A percentile compares a stretch with the other conserved stretches of the same genome.
These are phyloP conservation scores for Neocucurbitaria cava DNA, from an alignment of 2,329 filamentous ascomycete genomes.

Conservation along the genomic window DNA sequence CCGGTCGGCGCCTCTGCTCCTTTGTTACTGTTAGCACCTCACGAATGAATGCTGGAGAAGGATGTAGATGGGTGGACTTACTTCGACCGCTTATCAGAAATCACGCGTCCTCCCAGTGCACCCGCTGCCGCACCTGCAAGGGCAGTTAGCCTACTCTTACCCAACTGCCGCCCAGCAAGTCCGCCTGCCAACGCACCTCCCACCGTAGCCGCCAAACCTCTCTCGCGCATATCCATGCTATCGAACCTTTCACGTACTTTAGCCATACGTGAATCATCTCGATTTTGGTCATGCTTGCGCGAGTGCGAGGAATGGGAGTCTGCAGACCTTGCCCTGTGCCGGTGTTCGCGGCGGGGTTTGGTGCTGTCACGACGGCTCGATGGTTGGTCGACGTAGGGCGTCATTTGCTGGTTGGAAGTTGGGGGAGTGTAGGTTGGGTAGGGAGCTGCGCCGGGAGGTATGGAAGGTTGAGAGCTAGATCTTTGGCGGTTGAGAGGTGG, in stretches of 20 bases:
- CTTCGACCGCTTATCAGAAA: conserved; percentile 24
- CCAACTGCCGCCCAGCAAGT: conserved; percentile 40
- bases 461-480: conserved; percentile 44
- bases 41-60: background rate
- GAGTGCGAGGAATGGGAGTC: conserved; percentile 42
- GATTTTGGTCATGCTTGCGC: conserved; percentile 41
- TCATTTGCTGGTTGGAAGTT: conserved; percentile 22
- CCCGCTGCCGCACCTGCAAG: conserved; percentile 47
- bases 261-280: conserved; percentile 37
- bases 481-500: conserved; percentile 45
- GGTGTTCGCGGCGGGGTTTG: conserved; percentile 32
- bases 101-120: conserved; percentile 39
- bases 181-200: conserved; percentile 50
- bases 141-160: conserved; percentile 45
- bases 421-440: conserved; percentile 24
- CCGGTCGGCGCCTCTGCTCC: conserved; percentile 26
- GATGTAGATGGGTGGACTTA: conserved; percentile 1
- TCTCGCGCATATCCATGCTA: conserved; percentile 40
- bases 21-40: conserved; percentile 9
- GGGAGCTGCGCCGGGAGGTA: conserved; percentile 21
- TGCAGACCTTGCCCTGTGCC: conserved; percentile 47
- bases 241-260: conserved; percentile 47
- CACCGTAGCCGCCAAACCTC: conserved; percentile 43
- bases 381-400: conserved; percentile 30
- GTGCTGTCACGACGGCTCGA: conserved; percentile 37